A percentile compares a stretch with the other conserved stretches of the same genome.
Conservation (phyloP, 2,329 filamentous ascomycete species). For the Helotiales sp. region DNA sequence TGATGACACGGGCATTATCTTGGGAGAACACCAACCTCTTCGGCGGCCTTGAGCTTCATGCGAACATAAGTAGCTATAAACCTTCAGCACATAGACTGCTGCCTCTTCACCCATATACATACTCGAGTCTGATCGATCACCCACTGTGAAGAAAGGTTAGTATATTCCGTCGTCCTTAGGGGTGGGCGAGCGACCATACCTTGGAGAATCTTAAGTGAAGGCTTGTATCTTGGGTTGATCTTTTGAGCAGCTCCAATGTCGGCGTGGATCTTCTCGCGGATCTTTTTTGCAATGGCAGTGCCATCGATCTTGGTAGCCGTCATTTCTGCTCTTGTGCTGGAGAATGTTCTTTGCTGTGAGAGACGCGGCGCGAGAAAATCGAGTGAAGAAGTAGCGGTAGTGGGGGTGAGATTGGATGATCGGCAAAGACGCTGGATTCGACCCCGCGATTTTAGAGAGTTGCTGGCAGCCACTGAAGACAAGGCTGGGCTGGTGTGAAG, state of each 20-base stretch:
- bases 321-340: constrained; percentile 65
- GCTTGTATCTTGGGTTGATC: constrained; percentile 83
- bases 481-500: constrained; percentile 14
- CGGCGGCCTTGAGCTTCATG: constrained; percentile 98
- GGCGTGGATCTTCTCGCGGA: constrained; percentile 76
- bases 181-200: constrained; percentile 48
- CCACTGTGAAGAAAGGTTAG: constrained; percentile 58
- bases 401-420: constrained; percentile 20
- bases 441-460: constrained; percentile 28
- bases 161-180: not conserved
- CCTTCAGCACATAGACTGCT: constrained; percentile 17
- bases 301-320: constrained; percentile 91
- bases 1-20: not conserved
- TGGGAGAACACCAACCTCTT: constrained; percentile 63
- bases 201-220: constrained; percentile 92
- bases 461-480: constrained; percentile 5
- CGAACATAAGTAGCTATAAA: constrained; percentile 88
- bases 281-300: constrained; percentile 88
- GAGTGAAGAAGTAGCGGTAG: constrained; percentile 16
- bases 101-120: constrained; percentile 38
- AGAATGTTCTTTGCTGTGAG: constrained; percentile 39
- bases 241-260: constrained; percentile 83
- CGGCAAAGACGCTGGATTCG: constrained; percentile 17
- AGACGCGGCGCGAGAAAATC: constrained; percentile 8
- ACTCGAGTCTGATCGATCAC: constrained; percentile 91